A percentile compares a stretch with the other conserved stretches of the same genome.
phyloP scores from a whole-genome alignment of 345 rosid genomes.

The Eucalyptus sp. region DNA sequence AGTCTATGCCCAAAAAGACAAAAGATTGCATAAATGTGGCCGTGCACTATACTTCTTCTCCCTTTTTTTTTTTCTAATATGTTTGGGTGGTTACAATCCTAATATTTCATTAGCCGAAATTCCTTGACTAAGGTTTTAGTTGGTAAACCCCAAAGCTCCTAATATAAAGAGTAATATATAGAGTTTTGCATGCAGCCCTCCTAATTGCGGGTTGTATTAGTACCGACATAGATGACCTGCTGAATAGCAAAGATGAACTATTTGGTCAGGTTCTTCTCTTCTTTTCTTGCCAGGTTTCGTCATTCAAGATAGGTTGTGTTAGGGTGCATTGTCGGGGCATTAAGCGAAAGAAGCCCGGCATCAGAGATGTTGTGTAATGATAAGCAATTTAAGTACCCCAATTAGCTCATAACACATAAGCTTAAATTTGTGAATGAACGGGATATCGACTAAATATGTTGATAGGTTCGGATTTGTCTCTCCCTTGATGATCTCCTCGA shows the following conservation, averaged over 20 bases:
- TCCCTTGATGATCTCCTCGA: not conserved
- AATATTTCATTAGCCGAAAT: not conserved
- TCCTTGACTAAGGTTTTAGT: not conserved
- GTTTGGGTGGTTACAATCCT: not conserved
- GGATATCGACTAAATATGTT: fast-evolving
- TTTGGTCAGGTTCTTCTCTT: not conserved
- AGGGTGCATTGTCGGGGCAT: not conserved
- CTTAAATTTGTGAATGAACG: not conserved
- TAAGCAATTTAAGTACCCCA: not conserved
- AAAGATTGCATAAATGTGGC: not conserved
- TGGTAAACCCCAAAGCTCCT: not conserved
- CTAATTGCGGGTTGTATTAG: not conserved
- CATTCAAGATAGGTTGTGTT: not conserved
- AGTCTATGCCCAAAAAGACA: not conserved
- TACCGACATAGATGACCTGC: not conserved
- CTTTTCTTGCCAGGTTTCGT: not conserved
- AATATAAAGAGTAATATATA: not conserved
- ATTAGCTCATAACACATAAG: not conserved
- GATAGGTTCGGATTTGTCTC: not conserved
- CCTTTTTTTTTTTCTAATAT: not conserved
- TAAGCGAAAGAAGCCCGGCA: not conserved
- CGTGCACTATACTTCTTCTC: not conserved
- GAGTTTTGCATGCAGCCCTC: not conserved
- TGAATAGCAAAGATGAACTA: not conserved
- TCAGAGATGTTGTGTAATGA: not conserved